Percentiles rank a stretch among this genome's conserved stretches.
Conservation (phyloP, 345 rosid species). For the Streptanthus diversifolius region DNA sequence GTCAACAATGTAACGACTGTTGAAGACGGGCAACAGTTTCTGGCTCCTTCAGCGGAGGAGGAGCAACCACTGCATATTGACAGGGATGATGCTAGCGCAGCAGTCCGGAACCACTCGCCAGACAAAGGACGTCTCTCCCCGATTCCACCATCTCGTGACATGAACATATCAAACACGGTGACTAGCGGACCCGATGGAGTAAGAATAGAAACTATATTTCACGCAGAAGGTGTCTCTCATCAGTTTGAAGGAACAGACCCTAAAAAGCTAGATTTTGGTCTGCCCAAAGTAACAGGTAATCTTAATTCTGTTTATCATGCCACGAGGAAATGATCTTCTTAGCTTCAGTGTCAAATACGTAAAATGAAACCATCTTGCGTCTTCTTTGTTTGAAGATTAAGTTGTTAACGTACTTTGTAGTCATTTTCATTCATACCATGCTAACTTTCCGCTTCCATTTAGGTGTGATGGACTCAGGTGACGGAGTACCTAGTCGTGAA, state of each 20-base stretch:
- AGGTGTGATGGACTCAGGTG: slow-evolving; percentile 16
- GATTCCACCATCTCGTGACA: slow-evolving; percentile 17
- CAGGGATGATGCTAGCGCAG: not conserved
- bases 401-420: not conserved
- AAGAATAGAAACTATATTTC: slow-evolving; percentile 20
- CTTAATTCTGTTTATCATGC: not conserved
- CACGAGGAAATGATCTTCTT: not conserved
- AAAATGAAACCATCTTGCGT: not conserved
- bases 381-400: not conserved
- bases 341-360: not conserved
- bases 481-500: slow-evolving; percentile 2
- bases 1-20: slow-evolving; percentile 3
- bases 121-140: slow-evolving; percentile 22
- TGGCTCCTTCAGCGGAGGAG: slow-evolving; percentile 6
- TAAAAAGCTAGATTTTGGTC: slow-evolving; percentile 9
- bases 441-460: not conserved
- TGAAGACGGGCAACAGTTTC: slow-evolving; percentile 11
- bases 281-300: slow-evolving; percentile 14
- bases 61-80: slow-evolving; percentile 16
- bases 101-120: slow-evolving; percentile 16
- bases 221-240: slow-evolving; percentile 18
- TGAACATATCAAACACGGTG: slow-evolving; percentile 15
- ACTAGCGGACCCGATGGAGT: slow-evolving; percentile 22
- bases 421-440: not conserved
- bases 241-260: slow-evolving; percentile 18